Base-by-base conservation (phyloP, 2,329 filamentous ascomycete genomes). In the Cordyceps pruinosa region DNA sequence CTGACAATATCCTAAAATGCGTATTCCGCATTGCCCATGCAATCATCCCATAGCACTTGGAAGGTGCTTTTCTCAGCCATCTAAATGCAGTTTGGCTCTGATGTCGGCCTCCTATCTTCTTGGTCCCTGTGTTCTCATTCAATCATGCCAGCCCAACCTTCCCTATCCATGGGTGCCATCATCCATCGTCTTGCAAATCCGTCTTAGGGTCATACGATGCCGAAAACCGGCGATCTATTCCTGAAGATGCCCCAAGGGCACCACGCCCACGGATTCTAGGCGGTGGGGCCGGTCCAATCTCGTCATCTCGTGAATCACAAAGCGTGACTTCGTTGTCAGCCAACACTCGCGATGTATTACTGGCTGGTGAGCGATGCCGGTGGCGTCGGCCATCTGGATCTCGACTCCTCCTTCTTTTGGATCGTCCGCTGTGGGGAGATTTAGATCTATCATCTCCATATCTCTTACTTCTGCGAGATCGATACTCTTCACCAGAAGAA, bases 181-280 rank as follows among this genome's bases (percentile, higher is more conserved):
- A 60, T 79, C 78, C 72, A 60, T 79, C 78, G 48, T 76, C 72
- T 39, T 77, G 73, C 4, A 87, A 70, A 63, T 89, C 83, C n/a
- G 74, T 68, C 7, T 71, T 77, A 0, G 81, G 79, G 59, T 84
- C 77, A 63, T 87, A 87, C 50, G 76, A 80, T 1, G 83, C 75
- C 1, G 87, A 85, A 69, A 97, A 97, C 53, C 89, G 89, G 25
- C 81, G 77, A 66, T 97, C 91, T 62, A 97, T 95, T 10, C 82
- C 84, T 26, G 85, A 85, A 5, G 75, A 71, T 1, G 79, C 79
- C 5, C 79, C 74, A 39, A 82, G 77, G 15, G 82, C 82, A 37
- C 90, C 90, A 39, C 90, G 83, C 10, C 90, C 90, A 28, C 89
- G 85, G n/a, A 77, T 66, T 45, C 61, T 70, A 4, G 75, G 73